phyloP scores from a whole-genome alignment of 805 yeast species.

The Candida qinlingensis region DNA sequence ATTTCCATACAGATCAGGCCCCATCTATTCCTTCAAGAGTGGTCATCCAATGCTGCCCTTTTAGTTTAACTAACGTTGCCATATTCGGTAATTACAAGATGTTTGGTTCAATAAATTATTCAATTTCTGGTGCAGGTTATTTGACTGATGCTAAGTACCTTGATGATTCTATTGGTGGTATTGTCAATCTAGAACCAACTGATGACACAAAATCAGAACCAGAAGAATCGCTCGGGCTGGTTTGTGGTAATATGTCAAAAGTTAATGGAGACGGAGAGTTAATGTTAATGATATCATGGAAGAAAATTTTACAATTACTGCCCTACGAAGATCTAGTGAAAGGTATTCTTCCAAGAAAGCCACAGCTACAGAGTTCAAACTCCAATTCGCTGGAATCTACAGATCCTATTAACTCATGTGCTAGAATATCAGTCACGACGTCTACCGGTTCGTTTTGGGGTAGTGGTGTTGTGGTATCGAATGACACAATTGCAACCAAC shows the following conservation, averaged over 20 bases:
- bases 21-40: constrained; percentile 17
- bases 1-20: constrained; percentile 5
- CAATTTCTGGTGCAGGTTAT: constrained; percentile 10
- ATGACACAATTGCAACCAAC: constrained; percentile 20
- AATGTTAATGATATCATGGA: constrained; percentile 22
- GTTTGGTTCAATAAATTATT: constrained; percentile 19
- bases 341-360: background rate
- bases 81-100: constrained; percentile 21
- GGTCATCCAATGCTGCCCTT: constrained; percentile 23
- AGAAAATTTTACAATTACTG: constrained; percentile 14
- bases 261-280: constrained; percentile 27
- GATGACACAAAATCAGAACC: too few relatives aligned
- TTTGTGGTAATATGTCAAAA: constrained; percentile 20
- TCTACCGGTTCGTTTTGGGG: constrained; percentile 24
- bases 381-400: background rate
- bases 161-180: constrained; percentile 25
- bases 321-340: constrained; percentile 2
- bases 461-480: constrained; percentile 22
- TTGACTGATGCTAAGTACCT: constrained; percentile 23
- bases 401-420: constrained; percentile 18
- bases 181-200: constrained; percentile 11
- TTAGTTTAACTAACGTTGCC: constrained; percentile 26
- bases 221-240: constrained; percentile 19
- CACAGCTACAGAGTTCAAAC: background rate
- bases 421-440: constrained; percentile 19